Evolutionary conservation across 345 rosid species (phyloP), one percentile per base, ranked within the genome.

Genomic region (Cochlearia excelsa): DNA sequence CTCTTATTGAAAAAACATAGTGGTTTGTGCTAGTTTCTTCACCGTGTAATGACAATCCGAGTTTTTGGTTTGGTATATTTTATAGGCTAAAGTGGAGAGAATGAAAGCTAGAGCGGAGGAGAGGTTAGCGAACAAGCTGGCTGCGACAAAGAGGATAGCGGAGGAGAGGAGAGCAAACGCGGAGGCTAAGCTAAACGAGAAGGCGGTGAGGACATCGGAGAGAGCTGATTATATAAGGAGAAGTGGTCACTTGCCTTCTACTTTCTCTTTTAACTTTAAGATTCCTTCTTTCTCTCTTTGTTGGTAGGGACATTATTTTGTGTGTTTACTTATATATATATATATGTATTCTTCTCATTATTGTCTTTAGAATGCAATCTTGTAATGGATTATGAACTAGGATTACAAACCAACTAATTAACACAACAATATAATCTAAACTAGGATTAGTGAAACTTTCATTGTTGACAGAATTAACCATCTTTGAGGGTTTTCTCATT

Each of bases 111-210:
- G 97, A n/a, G 97, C 90, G 0, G 83, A 88, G 57, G 99, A 93
- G 66, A 80, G 63, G 67, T 33, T 82, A 26, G 62, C 84, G 0
- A 93, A 82, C 67, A 89, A 86, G 63, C 63, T 93, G 9, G 84
- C 95, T 0, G 76, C 95, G 1, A 79, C 95, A 0, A 78, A 81
- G 69, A 83, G 97, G 80, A 68, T 81, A 72, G 97, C 88, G 0
- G 95, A 88, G 62, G 97, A 86, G 82, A 86, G 78, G 63, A 81
- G 91, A 0, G 86, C 95, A 8, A 88, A 84, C 40, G 96, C 96
- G 2, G 93, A 88, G 81, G 85, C 96, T 4, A 75, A 78, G 50
- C 57, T 88, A 63, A 82, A 78, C 7, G 96, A 92, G 80, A 83
- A 84, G 70, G 90, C 82, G 1, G 82, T 76, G 37, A 76, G 43